Base-by-base conservation (phyloP, 164 flowering plant species). In the Umbilicus rupestris region DNA sequence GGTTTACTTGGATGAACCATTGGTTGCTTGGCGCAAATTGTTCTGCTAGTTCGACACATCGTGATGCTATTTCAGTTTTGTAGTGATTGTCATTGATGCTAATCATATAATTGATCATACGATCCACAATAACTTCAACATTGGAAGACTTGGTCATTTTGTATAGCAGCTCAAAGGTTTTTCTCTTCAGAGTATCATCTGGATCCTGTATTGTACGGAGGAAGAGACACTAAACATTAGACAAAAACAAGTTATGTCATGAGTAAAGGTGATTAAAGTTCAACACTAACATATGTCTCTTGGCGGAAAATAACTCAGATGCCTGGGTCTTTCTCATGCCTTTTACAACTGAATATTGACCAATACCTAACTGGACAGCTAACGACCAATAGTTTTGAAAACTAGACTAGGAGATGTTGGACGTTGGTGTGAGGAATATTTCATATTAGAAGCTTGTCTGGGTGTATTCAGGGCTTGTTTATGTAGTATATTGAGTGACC, bases 1-100 rank as follows among this genome's bases (percentile, higher is more conserved):
- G 28, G 19, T 37, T 17, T 74, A 91, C 99, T 96, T 85, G 92
- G 69, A 95, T 95, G 74, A 95, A 95, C 99, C 99, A 95, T 29
- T 88, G 93, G 74, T 95, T 95, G 72, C 94, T 92, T 30, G 97
- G 97, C 29, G 99, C 97, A 82, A 92, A 95, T 75, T 95, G 97
- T 75, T 95, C 99, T 0, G 97, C 97, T 75, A 95, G 94, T 68
- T 90, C 94, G 64, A 95, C 94, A 81, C 99, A 92, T 49, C 97
- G 87, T 69, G 94, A 88, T 68, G 99, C 97, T 72, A 87, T 95
- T 71, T 95, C 97, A 57, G 99, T 88, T 76, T 90, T 95, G 81
- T 87, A 90, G 72, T 95, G 97, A 76, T 72, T 84, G 68, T 95
- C 99, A 79, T 70, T 95, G 42, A 95, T 88, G 81, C 80, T 92